A percentile compares a stretch with the other conserved stretches of the same genome.
phyloP scores from a whole-genome alignment of 1,284 basidiomycete species.

The Ustilago crameri region DNA sequence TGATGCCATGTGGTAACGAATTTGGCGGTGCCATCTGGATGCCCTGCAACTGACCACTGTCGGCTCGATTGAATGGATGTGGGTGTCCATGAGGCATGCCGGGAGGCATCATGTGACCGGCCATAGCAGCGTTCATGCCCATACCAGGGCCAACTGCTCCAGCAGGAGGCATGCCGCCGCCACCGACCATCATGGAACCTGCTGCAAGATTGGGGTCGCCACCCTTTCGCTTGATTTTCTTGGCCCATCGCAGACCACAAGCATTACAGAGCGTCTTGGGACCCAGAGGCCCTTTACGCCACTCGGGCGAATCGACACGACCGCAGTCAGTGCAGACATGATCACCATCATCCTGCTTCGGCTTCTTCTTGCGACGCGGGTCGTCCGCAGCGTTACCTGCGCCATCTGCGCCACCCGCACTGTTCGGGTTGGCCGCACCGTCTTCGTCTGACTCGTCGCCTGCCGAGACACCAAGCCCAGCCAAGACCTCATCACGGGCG shows the following conservation, averaged over 20 bases:
- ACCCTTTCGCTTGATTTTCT: constrained; percentile 64
- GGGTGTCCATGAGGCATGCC: constrained; percentile 31
- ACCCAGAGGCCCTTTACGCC: constrained; percentile 64
- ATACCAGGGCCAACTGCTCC: constrained; percentile 12
- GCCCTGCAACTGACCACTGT: constrained; percentile 34
- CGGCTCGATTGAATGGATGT: constrained; percentile 41
- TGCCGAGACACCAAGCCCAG: constrained; percentile 35
- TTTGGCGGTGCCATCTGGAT: constrained; percentile 38
- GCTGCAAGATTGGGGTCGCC: constrained; percentile 51
- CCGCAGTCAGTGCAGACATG: constrained; percentile 66
- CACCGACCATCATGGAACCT: constrained; percentile 29
- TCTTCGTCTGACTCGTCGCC: constrained; percentile 47
- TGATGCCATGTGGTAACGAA: constrained; percentile 30
- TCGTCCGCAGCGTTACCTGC: constrained; percentile 25
- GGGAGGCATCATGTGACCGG: constrained; percentile 33
- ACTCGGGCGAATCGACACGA: constrained; percentile 64
- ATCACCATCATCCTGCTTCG: constrained; percentile 58
- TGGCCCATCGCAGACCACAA: constrained; percentile 65
- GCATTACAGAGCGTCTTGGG: constrained; percentile 65
- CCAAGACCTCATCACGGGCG: constrained; percentile 36
- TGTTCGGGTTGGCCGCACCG: constrained; percentile 14
- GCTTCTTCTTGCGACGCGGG: constrained; percentile 53
- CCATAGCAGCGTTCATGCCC: constrained; percentile 31
- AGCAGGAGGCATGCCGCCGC: constrained; percentile 25
- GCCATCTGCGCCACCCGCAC: constrained; percentile 11